A percentile compares a stretch with the other conserved stretches of the same genome.
Conservation (phyloP, 2,329 filamentous ascomycete species). For the Ustulina deusta region DNA sequence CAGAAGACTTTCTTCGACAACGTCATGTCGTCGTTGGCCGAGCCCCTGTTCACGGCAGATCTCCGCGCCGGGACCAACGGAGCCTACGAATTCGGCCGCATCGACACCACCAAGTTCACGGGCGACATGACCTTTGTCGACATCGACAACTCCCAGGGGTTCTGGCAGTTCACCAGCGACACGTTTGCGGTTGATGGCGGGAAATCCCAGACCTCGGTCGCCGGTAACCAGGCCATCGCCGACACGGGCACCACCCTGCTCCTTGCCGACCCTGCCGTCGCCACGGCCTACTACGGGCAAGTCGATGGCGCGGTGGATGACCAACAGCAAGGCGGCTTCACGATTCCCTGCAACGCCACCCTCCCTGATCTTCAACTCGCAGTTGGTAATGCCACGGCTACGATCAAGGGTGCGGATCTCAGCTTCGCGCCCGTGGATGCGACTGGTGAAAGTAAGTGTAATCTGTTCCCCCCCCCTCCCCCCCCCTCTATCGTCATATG, state of each 20-base stretch:
- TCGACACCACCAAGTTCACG: conserved; percentile 52
- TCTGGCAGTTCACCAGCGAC: conserved; percentile 55
- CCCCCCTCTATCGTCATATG: background rate
- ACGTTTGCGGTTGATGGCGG: conserved; percentile 50
- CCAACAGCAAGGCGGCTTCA: conserved; percentile 57
- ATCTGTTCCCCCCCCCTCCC: too few relatives aligned
- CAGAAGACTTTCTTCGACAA: conserved; percentile 55
- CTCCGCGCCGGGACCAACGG: conserved; percentile 51
- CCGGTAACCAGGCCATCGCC: conserved; percentile 61
- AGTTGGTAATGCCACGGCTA: conserved; percentile 68
- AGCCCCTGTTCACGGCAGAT: conserved; percentile 53
- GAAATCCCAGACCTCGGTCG: conserved; percentile 50
- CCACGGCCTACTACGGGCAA: conserved; percentile 62
- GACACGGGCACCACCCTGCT: conserved; percentile 74
- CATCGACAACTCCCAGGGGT: conserved; percentile 52
- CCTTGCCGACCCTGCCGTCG: conserved; percentile 66
- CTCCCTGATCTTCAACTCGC: conserved; percentile 66
- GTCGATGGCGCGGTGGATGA: conserved; percentile 59
- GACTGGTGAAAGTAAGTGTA: conserved; percentile 60
- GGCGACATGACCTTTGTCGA: conserved; percentile 52
- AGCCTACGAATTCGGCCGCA: conserved; percentile 55
- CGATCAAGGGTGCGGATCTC: conserved; percentile 64
- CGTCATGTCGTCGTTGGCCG: conserved; percentile 46
- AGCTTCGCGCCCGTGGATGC: conserved; percentile 64
- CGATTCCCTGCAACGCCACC: conserved; percentile 59